Evolutionary conservation across 495 filamentous ascomycete genomes (phyloP).

Genomic region (Neurospora hispaniola): DNA sequence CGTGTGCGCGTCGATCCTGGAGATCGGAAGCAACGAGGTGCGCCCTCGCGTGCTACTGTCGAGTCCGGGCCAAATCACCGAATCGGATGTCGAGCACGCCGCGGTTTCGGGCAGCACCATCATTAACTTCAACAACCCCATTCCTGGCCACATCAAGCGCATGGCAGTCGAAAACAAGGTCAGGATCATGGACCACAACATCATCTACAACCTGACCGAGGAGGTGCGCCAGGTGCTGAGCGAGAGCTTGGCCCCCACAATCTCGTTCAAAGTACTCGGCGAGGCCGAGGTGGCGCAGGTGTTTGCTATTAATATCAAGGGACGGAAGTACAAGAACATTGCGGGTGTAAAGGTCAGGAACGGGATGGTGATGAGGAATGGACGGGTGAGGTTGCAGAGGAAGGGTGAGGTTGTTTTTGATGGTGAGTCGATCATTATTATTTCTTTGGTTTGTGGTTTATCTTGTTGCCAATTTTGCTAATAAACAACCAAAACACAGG

Average conservation of each 20-base stretch:
- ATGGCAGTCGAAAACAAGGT: constrained; percentile 63
- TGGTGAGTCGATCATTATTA: constrained; percentile 44
- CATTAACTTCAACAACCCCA: constrained; percentile 74
- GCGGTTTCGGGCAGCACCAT: constrained; percentile 59
- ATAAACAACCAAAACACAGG: constrained; percentile 36
- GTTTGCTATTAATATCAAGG: constrained; percentile 74
- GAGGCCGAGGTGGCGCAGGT: constrained; percentile 79
- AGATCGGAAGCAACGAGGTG: constrained; percentile 76
- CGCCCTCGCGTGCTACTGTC: constrained; percentile 64
- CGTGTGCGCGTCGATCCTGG: constrained; percentile 58
- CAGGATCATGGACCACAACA: constrained; percentile 69
- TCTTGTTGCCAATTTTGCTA: not conserved
- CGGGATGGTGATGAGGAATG: constrained; percentile 51
- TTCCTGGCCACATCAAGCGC: constrained; percentile 56
- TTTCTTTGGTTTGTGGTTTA: too few relatives aligned
- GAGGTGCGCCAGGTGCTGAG: constrained; percentile 61
- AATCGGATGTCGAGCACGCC: constrained; percentile 85
- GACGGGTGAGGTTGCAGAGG: constrained; percentile 63
- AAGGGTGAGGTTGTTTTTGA: constrained; percentile 58
- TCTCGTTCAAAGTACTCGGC: constrained; percentile 61
- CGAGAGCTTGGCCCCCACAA: constrained; percentile 51
- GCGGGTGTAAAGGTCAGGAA: constrained; percentile 86
- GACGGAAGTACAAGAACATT: constrained; percentile 55
- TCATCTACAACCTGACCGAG: constrained; percentile 88
- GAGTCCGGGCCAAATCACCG: constrained; percentile 64